Evolutionary conservation across 176 grass and related monocot species (phyloP).

Genomic region (Microstegium vimineum): DNA sequence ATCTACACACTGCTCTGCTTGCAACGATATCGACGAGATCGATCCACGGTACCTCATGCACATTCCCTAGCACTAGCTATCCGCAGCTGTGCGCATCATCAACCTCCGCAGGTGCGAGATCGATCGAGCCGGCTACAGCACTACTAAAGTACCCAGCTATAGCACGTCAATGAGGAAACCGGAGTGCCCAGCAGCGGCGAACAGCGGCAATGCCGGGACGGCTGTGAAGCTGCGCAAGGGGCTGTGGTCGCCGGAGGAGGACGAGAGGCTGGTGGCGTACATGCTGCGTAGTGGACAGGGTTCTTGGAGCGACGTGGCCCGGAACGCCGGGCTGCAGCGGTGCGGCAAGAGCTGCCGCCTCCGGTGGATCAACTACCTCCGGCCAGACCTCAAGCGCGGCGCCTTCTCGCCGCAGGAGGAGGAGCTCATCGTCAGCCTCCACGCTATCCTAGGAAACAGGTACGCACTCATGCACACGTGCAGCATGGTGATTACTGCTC

Average conservation of each 20-base stretch:
- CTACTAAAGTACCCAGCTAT: neutral
- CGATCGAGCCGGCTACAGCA: too few species aligned
- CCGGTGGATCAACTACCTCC: slow-evolving; percentile 98
- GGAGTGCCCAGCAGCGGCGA: slow-evolving; percentile 17
- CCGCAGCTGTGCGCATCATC: neutral
- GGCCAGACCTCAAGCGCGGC: slow-evolving; percentile 95
- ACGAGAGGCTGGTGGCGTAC: slow-evolving; percentile 85
- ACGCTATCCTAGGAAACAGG: slow-evolving; percentile 95
- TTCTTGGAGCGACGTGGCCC: slow-evolving; percentile 92
- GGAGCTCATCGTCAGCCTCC: slow-evolving; percentile 89
- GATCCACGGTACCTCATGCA: slow-evolving; percentile 24
- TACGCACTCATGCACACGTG: neutral
- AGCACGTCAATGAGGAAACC: slow-evolving; percentile 66
- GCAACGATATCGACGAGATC: neutral
- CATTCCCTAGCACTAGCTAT: slow-evolving; percentile 3
- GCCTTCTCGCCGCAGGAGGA: slow-evolving; percentile 96
- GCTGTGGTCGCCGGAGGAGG: slow-evolving; percentile 98
- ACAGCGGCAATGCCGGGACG: slow-evolving; percentile 9
- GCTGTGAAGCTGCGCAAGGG: slow-evolving; percentile 78
- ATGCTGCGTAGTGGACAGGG: slow-evolving; percentile 91
- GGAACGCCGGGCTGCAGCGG: slow-evolving; percentile 86
- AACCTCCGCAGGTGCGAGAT: neutral
- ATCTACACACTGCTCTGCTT: slow-evolving; percentile 1
- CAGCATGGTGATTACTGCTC: neutral
- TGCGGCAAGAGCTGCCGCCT: slow-evolving; percentile 99